Evolutionary conservation across 805 yeast genomes (phyloP).

Genomic region (Candida anglica): DNA sequence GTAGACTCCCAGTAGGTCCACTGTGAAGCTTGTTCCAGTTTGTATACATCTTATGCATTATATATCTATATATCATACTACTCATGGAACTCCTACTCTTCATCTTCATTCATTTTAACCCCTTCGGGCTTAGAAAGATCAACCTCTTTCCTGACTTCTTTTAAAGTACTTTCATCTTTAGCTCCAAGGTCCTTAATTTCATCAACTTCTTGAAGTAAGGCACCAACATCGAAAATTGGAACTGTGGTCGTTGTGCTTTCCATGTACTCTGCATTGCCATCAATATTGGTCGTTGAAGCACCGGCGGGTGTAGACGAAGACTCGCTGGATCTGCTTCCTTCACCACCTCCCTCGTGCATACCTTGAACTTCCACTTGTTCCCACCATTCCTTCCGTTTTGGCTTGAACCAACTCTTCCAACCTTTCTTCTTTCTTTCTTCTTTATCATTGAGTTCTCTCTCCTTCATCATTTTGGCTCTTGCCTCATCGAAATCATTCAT

Average conservation of each 20-base stretch:
- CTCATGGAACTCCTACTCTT: conserved; percentile 15
- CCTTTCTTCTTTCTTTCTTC: conserved; percentile 27
- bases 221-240: conserved; percentile 43
- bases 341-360: conserved; percentile 7
- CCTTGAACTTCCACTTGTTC: conserved; percentile 42
- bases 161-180: conserved; percentile 11
- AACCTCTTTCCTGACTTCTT: conserved; percentile 12
- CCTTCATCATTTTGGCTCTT: conserved; percentile 53
- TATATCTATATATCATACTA: too few species aligned
- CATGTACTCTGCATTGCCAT: neutral
- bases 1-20: too few species aligned
- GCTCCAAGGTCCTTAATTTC: conserved; percentile 39
- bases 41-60: too few species aligned
- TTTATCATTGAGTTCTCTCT: conserved; percentile 24
- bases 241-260: neutral
- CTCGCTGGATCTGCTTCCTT: neutral
- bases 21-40: too few species aligned
- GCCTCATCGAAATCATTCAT: conserved; percentile 86
- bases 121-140: conserved; percentile 6
- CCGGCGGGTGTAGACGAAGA: too few species aligned
- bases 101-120: conserved; percentile 14
- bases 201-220: conserved; percentile 39
- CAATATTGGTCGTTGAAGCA: too few species aligned
- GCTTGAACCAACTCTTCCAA: conserved; percentile 48
- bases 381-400: conserved; percentile 57